Base-by-base conservation (phyloP, 2,329 filamentous ascomycete genomes). In the Elsinoe perseae region DNA sequence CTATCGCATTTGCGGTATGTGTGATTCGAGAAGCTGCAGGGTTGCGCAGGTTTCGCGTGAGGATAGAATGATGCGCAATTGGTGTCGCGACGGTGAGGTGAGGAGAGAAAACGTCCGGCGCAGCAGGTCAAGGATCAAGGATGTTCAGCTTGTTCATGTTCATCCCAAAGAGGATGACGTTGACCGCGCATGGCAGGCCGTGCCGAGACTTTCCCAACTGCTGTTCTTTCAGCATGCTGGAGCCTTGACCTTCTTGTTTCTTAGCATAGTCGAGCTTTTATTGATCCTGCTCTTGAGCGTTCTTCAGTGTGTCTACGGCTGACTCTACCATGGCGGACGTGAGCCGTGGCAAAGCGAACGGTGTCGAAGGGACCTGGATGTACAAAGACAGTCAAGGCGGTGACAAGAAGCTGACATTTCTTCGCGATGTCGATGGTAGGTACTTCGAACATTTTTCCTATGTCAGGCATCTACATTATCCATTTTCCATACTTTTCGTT, bases 381-480 rank as follows among this genome's bases (percentile, higher is more conserved):
- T 52, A 10, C 28, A 52, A 52, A 28, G 48, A 52, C 8, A 30
- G 48, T 32, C 30, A 21, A 38, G 48, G 18, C n/a, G 48, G 32
- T 38, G 48, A 38, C 27, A 38, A 25, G 48, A 34, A 36, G 30
- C 30, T 52, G 14, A 32, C 48, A n/a, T 52, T 52, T 36, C 30
- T 52, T 4, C 27, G 21, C 18, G 48, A 52, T 21, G 14, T 27
- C 6, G 30, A 34, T 38, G 48, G 48, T 52, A 34, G 48, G 48
- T 52, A 12, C 28, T 27, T 30, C 20, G 10, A 43, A 30, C 25
- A 50, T 28, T 28, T 12, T 50, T 63, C 58, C 4, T 62, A 61
- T 20, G 44, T 61, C 18, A n/a, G 62, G 21, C 50, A 65, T 42
- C 21, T 54, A 60, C 57, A 38, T n/a, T n/a, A n/a, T n/a, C 56